Conservation (phyloP, 345 rosid species). For the Anacardium occidentale region DNA sequence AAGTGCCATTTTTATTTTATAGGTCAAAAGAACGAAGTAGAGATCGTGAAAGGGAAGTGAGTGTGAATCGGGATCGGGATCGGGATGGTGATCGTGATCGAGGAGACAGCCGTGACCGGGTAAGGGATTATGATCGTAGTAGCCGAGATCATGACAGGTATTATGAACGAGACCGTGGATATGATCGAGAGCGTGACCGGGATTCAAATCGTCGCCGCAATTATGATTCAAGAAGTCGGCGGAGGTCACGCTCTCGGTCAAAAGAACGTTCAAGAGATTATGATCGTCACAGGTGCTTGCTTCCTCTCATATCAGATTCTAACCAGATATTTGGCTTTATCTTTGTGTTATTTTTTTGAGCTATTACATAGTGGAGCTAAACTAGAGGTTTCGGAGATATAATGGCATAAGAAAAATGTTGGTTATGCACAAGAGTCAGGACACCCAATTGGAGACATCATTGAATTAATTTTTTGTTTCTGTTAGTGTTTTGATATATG, state of each 20-base stretch:
- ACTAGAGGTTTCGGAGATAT: too few species aligned
- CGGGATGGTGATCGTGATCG: constrained; percentile 56
- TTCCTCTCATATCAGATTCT: neutral
- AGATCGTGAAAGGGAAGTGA: constrained; percentile 51
- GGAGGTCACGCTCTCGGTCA: constrained; percentile 82
- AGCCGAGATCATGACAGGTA: constrained; percentile 82
- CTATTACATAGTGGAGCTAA: too few species aligned
- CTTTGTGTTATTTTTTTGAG: too few species aligned
- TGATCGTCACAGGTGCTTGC: constrained; percentile 74
- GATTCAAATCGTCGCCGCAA: constrained; percentile 63
- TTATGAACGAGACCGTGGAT: constrained; percentile 68
- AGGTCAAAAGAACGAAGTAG: constrained; percentile 80
- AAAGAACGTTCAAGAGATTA: constrained; percentile 71
- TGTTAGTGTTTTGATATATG: too few species aligned
- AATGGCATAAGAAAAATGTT: too few species aligned
- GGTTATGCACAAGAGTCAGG: too few species aligned
- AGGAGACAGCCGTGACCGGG: constrained; percentile 73
- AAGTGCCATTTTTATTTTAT: neutral
- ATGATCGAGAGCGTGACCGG: constrained; percentile 60
- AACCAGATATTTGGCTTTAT: neutral
- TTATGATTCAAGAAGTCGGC: constrained; percentile 76
- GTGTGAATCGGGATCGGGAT: constrained; percentile 54
- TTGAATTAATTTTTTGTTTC: too few species aligned
- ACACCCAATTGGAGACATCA: too few species aligned
- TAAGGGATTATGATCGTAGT: constrained; percentile 81